phyloP scores from a whole-genome alignment of 495 filamentous ascomycete species.

The Daldinia loculata region DNA sequence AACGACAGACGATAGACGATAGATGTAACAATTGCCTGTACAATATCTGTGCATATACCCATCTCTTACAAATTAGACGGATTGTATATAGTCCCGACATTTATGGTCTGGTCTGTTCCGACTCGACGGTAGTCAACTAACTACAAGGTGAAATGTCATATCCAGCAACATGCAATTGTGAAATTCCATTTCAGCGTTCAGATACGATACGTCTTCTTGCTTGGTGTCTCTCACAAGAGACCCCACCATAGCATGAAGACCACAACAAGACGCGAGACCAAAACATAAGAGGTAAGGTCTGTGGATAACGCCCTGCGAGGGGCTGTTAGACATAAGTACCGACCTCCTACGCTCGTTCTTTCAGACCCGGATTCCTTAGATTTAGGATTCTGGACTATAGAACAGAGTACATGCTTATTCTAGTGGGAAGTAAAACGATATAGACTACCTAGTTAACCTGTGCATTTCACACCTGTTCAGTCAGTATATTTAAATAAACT shows the following conservation, averaged over 20 bases:
- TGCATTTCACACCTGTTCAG: no score
- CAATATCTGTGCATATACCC: constrained; percentile 55
- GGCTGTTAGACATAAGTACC: constrained; percentile 30
- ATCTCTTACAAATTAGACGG: constrained; percentile 45
- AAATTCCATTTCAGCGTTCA: constrained; percentile 46
- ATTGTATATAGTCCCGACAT: constrained; percentile 19
- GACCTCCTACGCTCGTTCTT: constrained; percentile 55
- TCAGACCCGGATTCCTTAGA: constrained; percentile 61
- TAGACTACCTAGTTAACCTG: no score
- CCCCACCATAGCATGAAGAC: constrained; percentile 55
- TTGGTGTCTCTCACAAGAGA: constrained; percentile 29
- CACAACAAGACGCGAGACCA: constrained; percentile 60
- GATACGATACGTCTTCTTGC: constrained; percentile 64
- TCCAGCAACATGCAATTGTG: neutral
- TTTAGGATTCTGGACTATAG: constrained; percentile 63
- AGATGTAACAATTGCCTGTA: constrained; percentile 47
- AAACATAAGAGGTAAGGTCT: constrained; percentile 41
- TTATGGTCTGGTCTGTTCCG: neutral
- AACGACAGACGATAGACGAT: constrained; percentile 2
- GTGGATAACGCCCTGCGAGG: constrained; percentile 22
- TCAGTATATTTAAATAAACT: no score
- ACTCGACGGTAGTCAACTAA: neutral
- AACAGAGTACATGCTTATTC: constrained; percentile 58
- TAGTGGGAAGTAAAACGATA: neutral
- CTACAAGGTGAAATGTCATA: neutral